Percentiles rank a stretch among this genome's conserved stretches.
Conservation (phyloP, 768 basidiomycete species). For the Postia placenta region DNA sequence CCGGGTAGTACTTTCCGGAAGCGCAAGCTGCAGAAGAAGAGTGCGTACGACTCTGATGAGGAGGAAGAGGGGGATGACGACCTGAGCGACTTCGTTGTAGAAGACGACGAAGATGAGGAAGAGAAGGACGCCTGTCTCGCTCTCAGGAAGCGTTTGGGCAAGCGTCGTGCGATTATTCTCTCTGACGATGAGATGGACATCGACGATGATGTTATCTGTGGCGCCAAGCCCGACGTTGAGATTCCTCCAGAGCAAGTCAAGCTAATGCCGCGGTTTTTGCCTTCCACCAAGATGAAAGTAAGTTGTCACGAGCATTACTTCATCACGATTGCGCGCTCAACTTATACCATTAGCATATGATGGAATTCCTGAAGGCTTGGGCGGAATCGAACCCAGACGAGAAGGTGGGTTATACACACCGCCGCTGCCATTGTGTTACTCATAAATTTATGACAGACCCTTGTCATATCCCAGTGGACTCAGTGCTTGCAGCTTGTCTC, state of each 20-base stretch:
- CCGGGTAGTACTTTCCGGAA: constrained; percentile 1
- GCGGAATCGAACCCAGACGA: constrained; percentile 47
- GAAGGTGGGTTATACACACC: constrained; percentile 38
- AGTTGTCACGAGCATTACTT: constrained; percentile 8
- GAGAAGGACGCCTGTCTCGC: constrained; percentile 38
- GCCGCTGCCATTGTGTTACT: neutral
- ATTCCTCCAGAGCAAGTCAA: constrained; percentile 31
- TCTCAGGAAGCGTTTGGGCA: constrained; percentile 35
- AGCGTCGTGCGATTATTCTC: constrained; percentile 32
- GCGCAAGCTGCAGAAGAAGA: constrained; percentile 7
- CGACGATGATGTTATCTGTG: constrained; percentile 15
- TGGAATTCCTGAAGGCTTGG: constrained; percentile 44
- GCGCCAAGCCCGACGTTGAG: constrained; percentile 15
- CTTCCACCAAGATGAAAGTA: constrained; percentile 75
- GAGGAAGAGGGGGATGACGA: constrained; percentile 36
- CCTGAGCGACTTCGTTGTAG: constrained; percentile 47
- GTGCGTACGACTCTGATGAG: constrained; percentile 27
- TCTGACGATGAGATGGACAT: constrained; percentile 18
- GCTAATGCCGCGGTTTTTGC: constrained; percentile 49
- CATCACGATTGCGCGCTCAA: neutral
- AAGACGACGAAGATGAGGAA: constrained; percentile 49
- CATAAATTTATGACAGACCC: constrained; percentile 29
- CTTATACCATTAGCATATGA: constrained; percentile 39
- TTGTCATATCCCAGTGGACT: constrained; percentile 72
- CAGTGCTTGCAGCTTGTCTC: constrained; percentile 58